These are phyloP conservation scores for Globisporangium alternatum DNA, from an alignment of 352 stramenopile genomes.

Conservation along the genomic window DNA sequence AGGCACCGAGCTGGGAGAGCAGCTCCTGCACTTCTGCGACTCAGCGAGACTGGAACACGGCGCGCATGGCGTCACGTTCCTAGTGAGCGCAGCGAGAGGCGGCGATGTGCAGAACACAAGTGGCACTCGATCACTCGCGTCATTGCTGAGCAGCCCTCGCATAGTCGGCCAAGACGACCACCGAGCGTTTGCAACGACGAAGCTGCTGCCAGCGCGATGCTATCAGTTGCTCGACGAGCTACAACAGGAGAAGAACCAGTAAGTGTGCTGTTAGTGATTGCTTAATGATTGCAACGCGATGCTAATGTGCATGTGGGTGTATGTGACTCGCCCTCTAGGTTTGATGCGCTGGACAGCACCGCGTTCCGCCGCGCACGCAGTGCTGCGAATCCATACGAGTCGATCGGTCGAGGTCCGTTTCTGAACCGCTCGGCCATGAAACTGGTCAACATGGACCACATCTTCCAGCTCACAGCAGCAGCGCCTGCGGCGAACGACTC, in stretches of 20 bases:
- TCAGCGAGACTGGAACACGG: constrained; percentile 17
- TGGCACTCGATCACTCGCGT: neutral
- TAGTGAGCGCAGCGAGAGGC: constrained; percentile 19
- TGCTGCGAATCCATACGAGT: constrained; percentile 55
- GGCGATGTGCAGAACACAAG: constrained; percentile 7
- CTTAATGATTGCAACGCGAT: too few relatives aligned
- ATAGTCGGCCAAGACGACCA: neutral
- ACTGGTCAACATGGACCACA: constrained; percentile 65
- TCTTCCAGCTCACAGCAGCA: constrained; percentile 49
- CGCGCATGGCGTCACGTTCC: constrained; percentile 28
- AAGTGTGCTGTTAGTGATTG: too few relatives aligned
- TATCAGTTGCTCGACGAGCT: constrained; percentile 33
- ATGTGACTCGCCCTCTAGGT: constrained; percentile 24
- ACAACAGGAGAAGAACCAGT: constrained; percentile 30
- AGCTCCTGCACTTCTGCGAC: constrained; percentile 2
- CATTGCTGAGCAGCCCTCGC: neutral
- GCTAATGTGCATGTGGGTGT: neutral
- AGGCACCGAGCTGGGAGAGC: constrained; percentile 31
- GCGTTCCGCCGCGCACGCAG: constrained; percentile 41
- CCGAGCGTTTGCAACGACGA: neutral
- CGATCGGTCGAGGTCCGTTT: constrained; percentile 55
- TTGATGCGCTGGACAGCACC: constrained; percentile 29
- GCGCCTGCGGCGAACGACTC: neutral
- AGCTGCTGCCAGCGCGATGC: constrained; percentile 11
- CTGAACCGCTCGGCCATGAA: constrained; percentile 85